Evolutionary conservation across 2,329 filamentous ascomycete genomes (phyloP).

Genomic region (Spiromastix sp.): DNA sequence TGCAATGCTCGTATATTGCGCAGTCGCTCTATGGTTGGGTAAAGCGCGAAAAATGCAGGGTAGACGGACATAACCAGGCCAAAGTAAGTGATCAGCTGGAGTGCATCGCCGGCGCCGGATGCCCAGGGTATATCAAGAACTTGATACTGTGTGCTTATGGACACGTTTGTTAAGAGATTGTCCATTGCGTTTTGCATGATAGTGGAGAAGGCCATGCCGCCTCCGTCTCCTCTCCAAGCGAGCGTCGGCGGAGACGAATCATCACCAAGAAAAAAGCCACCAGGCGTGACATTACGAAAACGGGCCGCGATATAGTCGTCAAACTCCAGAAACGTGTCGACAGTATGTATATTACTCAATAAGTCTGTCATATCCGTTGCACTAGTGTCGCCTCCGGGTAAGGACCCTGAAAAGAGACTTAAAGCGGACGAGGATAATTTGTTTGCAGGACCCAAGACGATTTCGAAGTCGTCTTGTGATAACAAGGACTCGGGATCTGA

Average conservation of each 20-base stretch:
- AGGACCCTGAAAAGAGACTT: conserved; percentile 16
- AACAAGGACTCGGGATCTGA: conserved; percentile 15
- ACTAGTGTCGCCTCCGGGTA: conserved; percentile 9
- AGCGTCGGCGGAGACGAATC: conserved; percentile 50
- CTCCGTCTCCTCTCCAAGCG: conserved; percentile 52
- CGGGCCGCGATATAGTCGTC: conserved; percentile 51
- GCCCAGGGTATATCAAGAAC: conserved; percentile 65
- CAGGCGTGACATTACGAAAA: conserved; percentile 60
- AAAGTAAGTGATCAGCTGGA: conserved; percentile 76
- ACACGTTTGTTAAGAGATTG: conserved; percentile 53
- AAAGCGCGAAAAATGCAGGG: conserved; percentile 82
- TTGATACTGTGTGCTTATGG: conserved; percentile 62
- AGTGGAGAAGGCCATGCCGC: conserved; percentile 42
- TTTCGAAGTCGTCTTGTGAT: conserved; percentile 20
- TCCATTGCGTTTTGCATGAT: conserved; percentile 54
- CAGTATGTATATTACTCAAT: conserved; percentile 26
- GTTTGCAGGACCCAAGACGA: conserved; percentile 28
- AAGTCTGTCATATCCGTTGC: conserved; percentile 4
- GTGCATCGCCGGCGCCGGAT: conserved; percentile 56
- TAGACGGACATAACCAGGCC: conserved; percentile 66
- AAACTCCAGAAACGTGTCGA: conserved; percentile 59
- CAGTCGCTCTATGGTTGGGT: conserved; percentile 74
- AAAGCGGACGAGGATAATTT: conserved; percentile 18
- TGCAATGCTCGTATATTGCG: conserved; percentile 72
- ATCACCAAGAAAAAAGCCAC: conserved; percentile 66